phyloP scores from a whole-genome alignment of 2,329 filamentous ascomycete genomes.

The Proliferodiscus dingleyae region DNA sequence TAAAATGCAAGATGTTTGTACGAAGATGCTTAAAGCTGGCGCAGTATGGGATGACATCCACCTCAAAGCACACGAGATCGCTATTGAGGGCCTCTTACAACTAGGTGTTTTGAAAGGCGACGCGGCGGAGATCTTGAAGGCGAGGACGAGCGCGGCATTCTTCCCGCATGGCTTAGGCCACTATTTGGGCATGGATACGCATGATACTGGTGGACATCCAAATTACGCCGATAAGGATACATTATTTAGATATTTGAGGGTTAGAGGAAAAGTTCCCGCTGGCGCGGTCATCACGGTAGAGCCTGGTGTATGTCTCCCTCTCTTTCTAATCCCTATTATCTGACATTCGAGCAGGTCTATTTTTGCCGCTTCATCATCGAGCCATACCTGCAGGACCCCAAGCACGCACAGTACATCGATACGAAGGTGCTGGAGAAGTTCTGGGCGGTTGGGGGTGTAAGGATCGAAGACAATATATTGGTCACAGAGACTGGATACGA shows the following conservation, averaged over 20 bases:
- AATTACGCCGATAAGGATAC: conserved; percentile 75
- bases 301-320: conserved; percentile 62
- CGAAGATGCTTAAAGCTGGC: conserved; percentile 65
- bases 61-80: conserved; percentile 71
- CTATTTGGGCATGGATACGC: conserved; percentile 88
- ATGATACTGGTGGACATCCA: conserved; percentile 76
- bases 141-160: conserved; percentile 81
- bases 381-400: conserved; percentile 68
- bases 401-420: conserved; percentile 74
- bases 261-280: conserved; percentile 68
- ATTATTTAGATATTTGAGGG: conserved; percentile 82
- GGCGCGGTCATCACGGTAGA: conserved; percentile 90
- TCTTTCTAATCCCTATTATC: background rate
- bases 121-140: conserved; percentile 68
- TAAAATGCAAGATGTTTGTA: conserved; percentile 79
- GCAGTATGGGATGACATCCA: conserved; percentile 80
- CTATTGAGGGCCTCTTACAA: conserved; percentile 70
- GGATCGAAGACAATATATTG: conserved; percentile 67
- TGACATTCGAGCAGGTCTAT: conserved; percentile 56
- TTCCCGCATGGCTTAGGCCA: conserved; percentile 89
- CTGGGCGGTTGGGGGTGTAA: conserved; percentile 75
- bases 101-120: conserved; percentile 70
- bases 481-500: conserved; percentile 65
- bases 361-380: conserved; percentile 88
- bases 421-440: conserved; percentile 67